Evolutionary conservation across 2,329 filamentous ascomycete genomes (phyloP), one percentile per base, ranked within the genome.

Genomic region (Botrytis cinerea): DNA sequence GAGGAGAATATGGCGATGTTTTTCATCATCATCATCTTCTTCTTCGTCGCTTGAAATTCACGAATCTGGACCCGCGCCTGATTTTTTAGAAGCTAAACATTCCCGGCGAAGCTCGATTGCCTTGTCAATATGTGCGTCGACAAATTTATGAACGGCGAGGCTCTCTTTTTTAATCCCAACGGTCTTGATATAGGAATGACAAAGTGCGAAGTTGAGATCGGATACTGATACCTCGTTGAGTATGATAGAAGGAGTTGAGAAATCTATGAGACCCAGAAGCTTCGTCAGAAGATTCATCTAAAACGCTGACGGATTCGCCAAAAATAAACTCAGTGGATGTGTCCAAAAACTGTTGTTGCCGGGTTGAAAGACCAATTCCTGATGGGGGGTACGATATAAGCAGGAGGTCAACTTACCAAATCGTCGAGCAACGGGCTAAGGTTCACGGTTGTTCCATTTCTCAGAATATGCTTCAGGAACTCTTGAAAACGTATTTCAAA

Each of bases 401-500:
- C 6, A 3, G 20, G 20, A 35, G 14, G 14, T 18, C 3, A 16
- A 46, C 67, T 40, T 32, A 70, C 40, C 22, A 60, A 22, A 12
- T 45, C n/a, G 22, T 70, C 14, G 1, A 70, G 25, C 14, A 69
- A 32, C 1, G 51, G n/a, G 7, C 22, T 45, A 0, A 70, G 4
- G 28, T 70, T 51, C 25, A 45, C 85, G 2, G 25, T 70, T 16
- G 8, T 46, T 16, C 70, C 69, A 64, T 75, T 71, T 6, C 28
- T 54, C 16, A 60, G 48, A 22, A 74, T 28, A 22, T 51, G 10
- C 8, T 25, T 20, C 7, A 75, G 48, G n/a, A 75, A 57, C 18
- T 60, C 54, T 2, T 71, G 40, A 25, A 73, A 32, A 80, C 94
- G 91, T 35, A 85, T 83, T 79, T 94, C 91, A 75, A 93, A 90